These are phyloP conservation scores for Lenzites betulinus DNA, from an alignment of 768 basidiomycete genomes.

Conservation along the genomic window DNA sequence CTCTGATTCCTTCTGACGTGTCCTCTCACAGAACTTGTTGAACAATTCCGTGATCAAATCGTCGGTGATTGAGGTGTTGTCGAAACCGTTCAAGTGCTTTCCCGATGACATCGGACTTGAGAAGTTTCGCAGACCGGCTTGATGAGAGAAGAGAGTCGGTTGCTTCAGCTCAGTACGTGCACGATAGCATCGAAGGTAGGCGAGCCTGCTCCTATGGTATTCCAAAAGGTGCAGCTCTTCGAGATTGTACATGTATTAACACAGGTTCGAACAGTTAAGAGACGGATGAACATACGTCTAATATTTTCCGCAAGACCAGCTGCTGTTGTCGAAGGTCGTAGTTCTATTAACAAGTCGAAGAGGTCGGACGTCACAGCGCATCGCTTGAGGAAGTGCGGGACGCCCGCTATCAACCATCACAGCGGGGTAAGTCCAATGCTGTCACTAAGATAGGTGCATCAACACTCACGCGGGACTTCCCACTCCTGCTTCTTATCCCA, in stretches of 20 bases:
- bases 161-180: neutral
- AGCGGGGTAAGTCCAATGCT: neutral
- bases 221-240: neutral
- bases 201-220: neutral
- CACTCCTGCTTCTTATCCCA: slow-evolving; percentile 26
- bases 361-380: slow-evolving; percentile 28
- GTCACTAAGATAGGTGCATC: too few species aligned
- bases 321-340: slow-evolving; percentile 24
- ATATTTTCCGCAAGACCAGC: slow-evolving; percentile 27
- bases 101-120: neutral
- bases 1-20: slow-evolving; percentile 22
- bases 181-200: neutral
- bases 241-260: too few species aligned
- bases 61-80: slow-evolving; percentile 15
- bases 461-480: slow-evolving; percentile 26
- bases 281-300: slow-evolving; percentile 20
- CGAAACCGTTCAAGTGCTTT: slow-evolving; percentile 1
- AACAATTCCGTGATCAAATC: slow-evolving; percentile 28
- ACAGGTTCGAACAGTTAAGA: neutral
- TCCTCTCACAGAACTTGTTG: slow-evolving; percentile 17
- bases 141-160: neutral
- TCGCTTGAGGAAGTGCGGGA: slow-evolving; percentile 26
- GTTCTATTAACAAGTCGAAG: slow-evolving; percentile 28
- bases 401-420: slow-evolving; percentile 15
- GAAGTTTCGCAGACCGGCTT: neutral